Evolutionary conservation across 2,329 filamentous ascomycete genomes (phyloP), one percentile per base, ranked within the genome.

Genomic region (Cercospora nicotianae): DNA sequence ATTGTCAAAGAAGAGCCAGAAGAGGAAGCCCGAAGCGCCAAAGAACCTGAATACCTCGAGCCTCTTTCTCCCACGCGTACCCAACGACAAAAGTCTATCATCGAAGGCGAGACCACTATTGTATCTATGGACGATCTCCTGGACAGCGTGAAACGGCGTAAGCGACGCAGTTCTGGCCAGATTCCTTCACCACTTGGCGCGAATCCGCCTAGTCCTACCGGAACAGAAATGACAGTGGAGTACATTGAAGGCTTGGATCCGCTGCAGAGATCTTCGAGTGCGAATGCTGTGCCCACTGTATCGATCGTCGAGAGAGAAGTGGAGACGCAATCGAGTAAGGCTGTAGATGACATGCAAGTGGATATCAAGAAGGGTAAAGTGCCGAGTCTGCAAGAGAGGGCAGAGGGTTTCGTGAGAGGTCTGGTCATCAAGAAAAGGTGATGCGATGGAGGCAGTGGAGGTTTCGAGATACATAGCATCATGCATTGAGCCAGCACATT

Each of bases 41-140:
- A 33, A 59, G 65, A 63, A 20, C 33, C 63, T 1, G 67, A 71
- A 10, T 71, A 71, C 53, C 67, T 73, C 36, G 71, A 67, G 55
- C 70, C 71, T 5, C 68, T 69, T 48, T 69, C 28, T 16, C 60
- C 71, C 1, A 66, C 60, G 26, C 31, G 60, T 8, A 61, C 60
- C 18, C 28, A 58, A 23, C 51, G 39, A 26, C 64, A 58, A 26
- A 71, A 64, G 53, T 62, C 62, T 16, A 9, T 67, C 8, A 65
- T 64, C 0, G 70, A 71, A 58, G 69, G 71, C 12, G 69, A 72
- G 1, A 74, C 74, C 2, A 68, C 67, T n/a, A 72, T 70, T n/a
- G 70, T 74, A 2, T 71, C 70, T 4, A 71, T 75, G 72, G 69
- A 73, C 51, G 75, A 76, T 55, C 59, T 77, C 1, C 64, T 76